Evolutionary conservation across 371 early-diverging fungal genomes (phyloP).

Genomic region (Homolaphlyctis polyrhiza): DNA sequence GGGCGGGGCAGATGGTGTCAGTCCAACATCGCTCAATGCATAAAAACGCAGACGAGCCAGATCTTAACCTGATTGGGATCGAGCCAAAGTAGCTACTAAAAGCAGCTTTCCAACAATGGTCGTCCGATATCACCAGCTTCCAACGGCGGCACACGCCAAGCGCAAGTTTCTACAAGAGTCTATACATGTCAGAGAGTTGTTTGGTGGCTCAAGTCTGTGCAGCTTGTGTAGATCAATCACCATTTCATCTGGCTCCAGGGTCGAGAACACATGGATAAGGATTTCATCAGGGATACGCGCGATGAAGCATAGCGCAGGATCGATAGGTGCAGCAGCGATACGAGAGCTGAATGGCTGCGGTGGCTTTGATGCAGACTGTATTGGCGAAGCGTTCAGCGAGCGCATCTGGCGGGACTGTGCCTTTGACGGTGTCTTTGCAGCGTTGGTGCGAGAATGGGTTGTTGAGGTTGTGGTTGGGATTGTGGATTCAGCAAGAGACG

Average conservation of each 20-base stretch:
- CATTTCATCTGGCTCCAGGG: constrained; percentile 27
- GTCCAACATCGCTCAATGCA: neutral
- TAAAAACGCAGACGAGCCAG: neutral
- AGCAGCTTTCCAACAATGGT: constrained; percentile 31
- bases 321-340: neutral
- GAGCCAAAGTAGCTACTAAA: constrained; percentile 20
- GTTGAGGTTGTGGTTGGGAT: too few species aligned
- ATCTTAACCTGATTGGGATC: constrained; percentile 21
- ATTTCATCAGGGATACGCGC: constrained; percentile 24
- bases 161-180: constrained; percentile 12
- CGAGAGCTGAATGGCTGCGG: neutral
- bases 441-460: too few species aligned
- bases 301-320: constrained; percentile 4
- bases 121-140: constrained; percentile 30
- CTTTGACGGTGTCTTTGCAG: too few species aligned
- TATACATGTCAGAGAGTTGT: neutral
- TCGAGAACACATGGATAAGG: constrained; percentile 24
- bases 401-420: too few species aligned
- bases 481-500: too few species aligned
- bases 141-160: constrained; percentile 23
- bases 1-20: neutral
- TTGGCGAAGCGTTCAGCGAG: too few species aligned
- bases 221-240: neutral
- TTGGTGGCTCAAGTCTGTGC: neutral
- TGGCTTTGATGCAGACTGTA: neutral